Base-by-base conservation (phyloP, 75 land plant genomes). In the Larix kaempferi region DNA sequence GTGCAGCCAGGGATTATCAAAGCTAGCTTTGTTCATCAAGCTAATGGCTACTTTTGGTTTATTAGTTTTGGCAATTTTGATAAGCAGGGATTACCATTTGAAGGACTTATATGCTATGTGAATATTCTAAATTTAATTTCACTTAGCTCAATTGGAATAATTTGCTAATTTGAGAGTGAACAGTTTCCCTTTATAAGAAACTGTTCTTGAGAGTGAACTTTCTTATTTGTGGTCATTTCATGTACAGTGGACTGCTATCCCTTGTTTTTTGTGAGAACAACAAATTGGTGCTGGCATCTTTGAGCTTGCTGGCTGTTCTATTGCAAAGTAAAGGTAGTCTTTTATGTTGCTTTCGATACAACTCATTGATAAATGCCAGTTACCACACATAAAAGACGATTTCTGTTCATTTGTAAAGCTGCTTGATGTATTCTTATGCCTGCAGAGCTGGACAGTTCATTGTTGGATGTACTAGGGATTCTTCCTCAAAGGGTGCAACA, bases 281-380 rank as follows among this genome's bases (percentile, higher is more conserved):
- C 41, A 69, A 69, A 69, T 44, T 69, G 72, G 22, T 69, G 49
- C 72, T 69, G 49, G 72, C 72, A 41, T 69, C 72, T 37, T 69
- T 69, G 72, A 69, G 72, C 49, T 69, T 69, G 49, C 72, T 69
- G n/a, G 72, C 22, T 69, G 49, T 69, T 23, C 52, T 69, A 3
- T 69, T 69, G 72, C 39, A 69, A 69, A 69, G 49, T 69, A 69
- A 69, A 69, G 72, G 72, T 69, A 69, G 37, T 69, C 19, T 41
- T 29, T n/a, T 65, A 7, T 69, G 37, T 69, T 69, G 12, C 52
- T 41, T 21, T 69, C 8, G 39, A 29, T 39, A 11, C n/a, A 65
- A 69, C 23, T 37, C 7, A 17, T n/a, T 69, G 14, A 39, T 19
- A 69, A 6, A 69, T 69, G 3, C 22, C 10, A 69, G 7, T 19